A percentile compares a stretch with the other conserved stretches of the same genome.
Evolutionary conservation across 2,329 filamentous ascomycete genomes (phyloP).

Genomic region (Orbilia ellipsospora): DNA sequence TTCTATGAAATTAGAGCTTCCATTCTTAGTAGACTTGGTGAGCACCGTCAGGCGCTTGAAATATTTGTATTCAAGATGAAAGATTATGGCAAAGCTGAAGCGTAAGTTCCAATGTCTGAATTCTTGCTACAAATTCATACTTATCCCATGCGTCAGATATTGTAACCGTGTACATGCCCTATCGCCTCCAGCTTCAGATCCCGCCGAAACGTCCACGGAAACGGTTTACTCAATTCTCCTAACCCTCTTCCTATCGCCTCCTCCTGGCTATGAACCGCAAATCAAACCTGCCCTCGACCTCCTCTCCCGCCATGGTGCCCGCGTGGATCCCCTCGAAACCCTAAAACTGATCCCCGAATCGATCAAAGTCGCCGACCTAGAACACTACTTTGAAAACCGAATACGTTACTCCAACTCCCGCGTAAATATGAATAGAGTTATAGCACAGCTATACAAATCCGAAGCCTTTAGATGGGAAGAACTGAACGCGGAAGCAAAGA

Average conservation of each 20-base stretch:
- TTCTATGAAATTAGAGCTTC: conserved; percentile 93
- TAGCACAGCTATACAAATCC: conserved; percentile 79
- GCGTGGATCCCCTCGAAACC: conserved; percentile 86
- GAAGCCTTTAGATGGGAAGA: conserved; percentile 80
- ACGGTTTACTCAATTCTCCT: conserved; percentile 94
- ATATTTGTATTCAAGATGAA: conserved; percentile 96
- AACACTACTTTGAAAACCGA: conserved; percentile 89
- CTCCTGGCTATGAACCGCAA: conserved; percentile 73
- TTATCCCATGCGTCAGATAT: conserved; percentile 68
- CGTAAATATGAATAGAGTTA: conserved; percentile 81
- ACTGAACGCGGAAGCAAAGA: conserved; percentile 75
- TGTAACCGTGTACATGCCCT: conserved; percentile 84
- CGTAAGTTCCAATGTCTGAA: conserved; percentile 69
- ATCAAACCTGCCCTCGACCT: conserved; percentile 80
- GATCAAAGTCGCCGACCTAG: conserved; percentile 80
- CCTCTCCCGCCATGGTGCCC: conserved; percentile 90
- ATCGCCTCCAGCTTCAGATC: conserved; percentile 60
- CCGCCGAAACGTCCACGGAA: conserved; percentile 61
- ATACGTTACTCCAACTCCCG: conserved; percentile 86
- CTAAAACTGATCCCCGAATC: conserved; percentile 84
- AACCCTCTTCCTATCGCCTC: conserved; percentile 86
- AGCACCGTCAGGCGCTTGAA: conserved; percentile 93
- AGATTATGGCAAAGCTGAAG: conserved; percentile 89
- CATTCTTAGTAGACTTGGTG: conserved; percentile 91
- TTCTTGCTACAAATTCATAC: conserved; percentile 54